Conservation (phyloP, 2,329 filamentous ascomycete species). For the Cryphonectria radicalis region DNA sequence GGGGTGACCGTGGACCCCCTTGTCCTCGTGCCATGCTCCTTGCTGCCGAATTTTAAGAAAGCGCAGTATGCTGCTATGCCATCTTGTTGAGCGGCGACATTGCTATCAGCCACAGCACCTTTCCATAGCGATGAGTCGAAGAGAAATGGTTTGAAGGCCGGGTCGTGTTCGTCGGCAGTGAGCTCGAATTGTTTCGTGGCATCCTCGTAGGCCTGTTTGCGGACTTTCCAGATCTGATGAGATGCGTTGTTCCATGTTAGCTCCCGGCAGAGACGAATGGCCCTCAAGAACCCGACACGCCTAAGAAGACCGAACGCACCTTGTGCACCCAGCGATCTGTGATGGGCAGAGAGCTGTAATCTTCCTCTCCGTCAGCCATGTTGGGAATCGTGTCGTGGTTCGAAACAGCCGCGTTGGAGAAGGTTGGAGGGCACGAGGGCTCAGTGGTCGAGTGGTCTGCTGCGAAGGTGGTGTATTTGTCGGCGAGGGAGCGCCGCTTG, state of each 20-base stretch:
- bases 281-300: neutral
- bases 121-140: slow-evolving; percentile 90
- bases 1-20: slow-evolving; percentile 74
- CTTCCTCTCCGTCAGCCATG: slow-evolving; percentile 85
- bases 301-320: slow-evolving; percentile 44
- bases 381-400: slow-evolving; percentile 4
- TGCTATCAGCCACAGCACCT: slow-evolving; percentile 87
- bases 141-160: slow-evolving; percentile 84
- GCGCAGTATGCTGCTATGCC: slow-evolving; percentile 85
- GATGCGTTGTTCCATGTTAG: neutral
- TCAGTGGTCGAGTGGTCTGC: slow-evolving; percentile 6
- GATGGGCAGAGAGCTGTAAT: slow-evolving; percentile 78
- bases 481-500: neutral
- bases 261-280: slow-evolving; percentile 9
- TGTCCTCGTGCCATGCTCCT: slow-evolving; percentile 78
- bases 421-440: neutral
- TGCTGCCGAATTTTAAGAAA: slow-evolving; percentile 89
- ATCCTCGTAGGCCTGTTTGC: slow-evolving; percentile 93
- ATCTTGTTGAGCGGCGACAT: slow-evolving; percentile 95
- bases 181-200: slow-evolving; percentile 84
- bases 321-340: slow-evolving; percentile 85
- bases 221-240: slow-evolving; percentile 85
- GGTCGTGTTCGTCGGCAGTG: slow-evolving; percentile 82
- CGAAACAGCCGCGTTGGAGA: neutral
- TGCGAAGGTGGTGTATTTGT: slow-evolving; percentile 6